Percentiles rank a stretch among this genome's conserved stretches.
phyloP scores from a whole-genome alignment of 306 rosid genomes.

The Crotalaria pallida region DNA sequence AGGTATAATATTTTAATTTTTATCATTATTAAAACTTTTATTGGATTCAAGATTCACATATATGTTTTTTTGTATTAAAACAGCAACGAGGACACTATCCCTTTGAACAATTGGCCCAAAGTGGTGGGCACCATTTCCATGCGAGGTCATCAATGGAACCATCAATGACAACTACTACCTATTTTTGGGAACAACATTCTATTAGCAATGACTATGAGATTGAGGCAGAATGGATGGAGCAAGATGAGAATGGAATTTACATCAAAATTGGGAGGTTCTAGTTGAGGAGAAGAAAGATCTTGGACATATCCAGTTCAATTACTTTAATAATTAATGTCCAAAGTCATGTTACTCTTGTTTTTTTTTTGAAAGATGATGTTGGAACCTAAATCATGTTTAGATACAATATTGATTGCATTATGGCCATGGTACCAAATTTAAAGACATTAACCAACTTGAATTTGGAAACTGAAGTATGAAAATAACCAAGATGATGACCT shows the following conservation, averaged over 20 bases:
- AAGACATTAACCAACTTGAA: too few relatives aligned
- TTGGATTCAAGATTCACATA: neutral
- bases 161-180: conserved; percentile 60
- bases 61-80: conserved; percentile 4
- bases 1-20: neutral
- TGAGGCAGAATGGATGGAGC: conserved; percentile 88
- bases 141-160: conserved; percentile 61
- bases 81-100: conserved; percentile 56
- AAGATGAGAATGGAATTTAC: conserved; percentile 92
- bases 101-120: conserved; percentile 38
- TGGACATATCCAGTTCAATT: conserved; percentile 91
- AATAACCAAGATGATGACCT: too few relatives aligned
- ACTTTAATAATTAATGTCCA: conserved; percentile 10
- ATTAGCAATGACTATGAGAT: conserved; percentile 85
- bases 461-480: too few relatives aligned
- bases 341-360: neutral
- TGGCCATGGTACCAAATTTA: neutral
- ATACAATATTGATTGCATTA: neutral
- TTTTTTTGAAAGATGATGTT: neutral
- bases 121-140: conserved; percentile 37
- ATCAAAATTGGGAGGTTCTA: conserved; percentile 77
- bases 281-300: conserved; percentile 83
- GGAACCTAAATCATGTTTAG: neutral
- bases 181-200: conserved; percentile 82
- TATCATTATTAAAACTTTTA: neutral